Base-by-base conservation (phyloP, 345 rosid species). In the Nasturtium officinale region DNA sequence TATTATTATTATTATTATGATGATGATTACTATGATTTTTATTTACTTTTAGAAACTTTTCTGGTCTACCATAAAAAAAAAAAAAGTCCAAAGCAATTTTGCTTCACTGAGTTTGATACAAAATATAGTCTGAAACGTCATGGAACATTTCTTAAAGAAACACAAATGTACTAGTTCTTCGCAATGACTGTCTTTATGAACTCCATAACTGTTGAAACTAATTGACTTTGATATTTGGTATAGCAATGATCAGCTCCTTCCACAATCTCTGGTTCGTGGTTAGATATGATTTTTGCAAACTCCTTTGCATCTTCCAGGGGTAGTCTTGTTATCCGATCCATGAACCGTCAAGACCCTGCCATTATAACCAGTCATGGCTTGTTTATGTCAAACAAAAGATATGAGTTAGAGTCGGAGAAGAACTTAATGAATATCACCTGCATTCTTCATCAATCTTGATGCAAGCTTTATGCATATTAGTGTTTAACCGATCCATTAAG, bases 281-380 rank as follows among this genome's bases (percentile, higher is more conserved):
- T 90, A 0, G 81, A 80, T 74, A 92, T 89, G 78, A 88, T 74
- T 80, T 88, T 90, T 3, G 81, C 87, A 70, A 92, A 87, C 67
- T 88, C 85, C 10, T 55, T 38, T 0, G 98, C 96, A 83, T 90
- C 96, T 76, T 80, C 86, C 51, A n/a, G n/a, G n/a, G n/a, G n/a
- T n/a, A n/a, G n/a, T n/a, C 71, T 83, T 69, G 35, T 92, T 96
- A 21, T 58, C 78, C 23, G 88, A 74, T 81, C 96, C 98, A 53
- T 92, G 98, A 65, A 90, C 83, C 32, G 96, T 90, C 87, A 88
- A 65, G 29, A 90, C 89, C 79, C 97, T 87, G 73, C 25, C 48
- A 29, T 50, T 64, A 62, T 18, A 16, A 30, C 25, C 20, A 32
- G 25, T 26, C 52, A 18, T 1, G 16, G 53, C 15, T 67, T 17